These are phyloP conservation scores for Suhomyces faveliae DNA, from an alignment of 805 yeast species.

Conservation along the genomic window DNA sequence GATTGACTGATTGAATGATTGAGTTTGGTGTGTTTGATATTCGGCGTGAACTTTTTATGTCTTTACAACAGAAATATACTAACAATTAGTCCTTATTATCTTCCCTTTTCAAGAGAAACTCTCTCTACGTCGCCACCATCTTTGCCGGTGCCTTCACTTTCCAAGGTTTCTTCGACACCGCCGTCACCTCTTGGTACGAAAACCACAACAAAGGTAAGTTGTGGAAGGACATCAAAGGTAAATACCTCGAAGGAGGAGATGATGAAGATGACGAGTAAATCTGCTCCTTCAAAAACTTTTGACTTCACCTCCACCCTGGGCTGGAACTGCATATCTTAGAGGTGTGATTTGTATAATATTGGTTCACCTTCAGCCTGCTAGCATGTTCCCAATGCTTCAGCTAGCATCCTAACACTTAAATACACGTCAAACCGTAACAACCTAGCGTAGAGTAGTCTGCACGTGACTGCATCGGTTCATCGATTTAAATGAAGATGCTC, in stretches of 20 bases:
- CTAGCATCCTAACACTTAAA: background rate
- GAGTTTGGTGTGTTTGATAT: background rate
- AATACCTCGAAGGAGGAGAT: conserved; percentile 52
- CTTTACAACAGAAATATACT: conserved; percentile 12
- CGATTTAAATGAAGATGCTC: background rate
- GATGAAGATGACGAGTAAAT: conserved; percentile 51
- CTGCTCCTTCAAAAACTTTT: background rate
- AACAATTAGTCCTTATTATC: conserved; percentile 22
- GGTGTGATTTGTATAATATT: conserved; percentile 1
- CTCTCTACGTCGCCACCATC: conserved; percentile 79
- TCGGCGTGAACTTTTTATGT: background rate
- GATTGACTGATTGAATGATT: background rate
- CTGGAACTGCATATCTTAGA: background rate
- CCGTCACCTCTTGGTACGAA: conserved; percentile 69
- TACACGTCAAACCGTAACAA: background rate
- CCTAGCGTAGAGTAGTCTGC: background rate
- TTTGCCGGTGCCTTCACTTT: conserved; percentile 83
- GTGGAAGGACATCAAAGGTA: conserved; percentile 76
- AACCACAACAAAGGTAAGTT: conserved; percentile 80
- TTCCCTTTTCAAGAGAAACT: conserved; percentile 69
- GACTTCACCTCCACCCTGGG: background rate
- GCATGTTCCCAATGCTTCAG: background rate
- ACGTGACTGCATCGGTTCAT: background rate
- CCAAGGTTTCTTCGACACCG: conserved; percentile 72
- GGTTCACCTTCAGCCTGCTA: background rate